Percentiles rank a stretch among this genome's conserved stretches.
These are phyloP conservation scores for Nepenthes gracilis DNA, from an alignment of 148 eudicot genomes.

Conservation along the genomic window DNA sequence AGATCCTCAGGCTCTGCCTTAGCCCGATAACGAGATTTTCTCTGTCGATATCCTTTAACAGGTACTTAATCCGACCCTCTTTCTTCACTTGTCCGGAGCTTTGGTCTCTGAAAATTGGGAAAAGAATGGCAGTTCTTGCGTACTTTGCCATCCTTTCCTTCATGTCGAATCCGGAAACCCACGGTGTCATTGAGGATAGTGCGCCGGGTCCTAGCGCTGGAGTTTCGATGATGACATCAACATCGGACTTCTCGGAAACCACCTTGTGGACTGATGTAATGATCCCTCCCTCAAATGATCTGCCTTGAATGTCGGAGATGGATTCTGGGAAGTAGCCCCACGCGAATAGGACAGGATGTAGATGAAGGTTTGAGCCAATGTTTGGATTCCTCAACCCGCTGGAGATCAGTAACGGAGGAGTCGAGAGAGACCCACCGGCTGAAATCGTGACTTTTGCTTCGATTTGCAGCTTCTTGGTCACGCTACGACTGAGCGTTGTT, in stretches of 20 bases:
- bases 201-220: conserved; percentile 47
- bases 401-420: conserved; percentile 62
- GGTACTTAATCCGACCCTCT: conserved; percentile 42
- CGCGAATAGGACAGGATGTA: conserved; percentile 53
- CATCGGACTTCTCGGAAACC: conserved; percentile 29
- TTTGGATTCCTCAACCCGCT: conserved; percentile 61
- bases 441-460: conserved; percentile 56
- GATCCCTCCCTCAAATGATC: conserved; percentile 63
- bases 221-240: conserved; percentile 50
- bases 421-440: conserved; percentile 62
- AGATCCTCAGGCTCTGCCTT: conserved; percentile 49
- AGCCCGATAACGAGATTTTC: conserved; percentile 56
- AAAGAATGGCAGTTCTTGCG: conserved; percentile 52
- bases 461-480: conserved; percentile 47
- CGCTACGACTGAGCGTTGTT: conserved; percentile 13
- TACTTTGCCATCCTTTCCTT: conserved; percentile 53
- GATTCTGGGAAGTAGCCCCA: conserved; percentile 91
- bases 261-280: conserved; percentile 73
- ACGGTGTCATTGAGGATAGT: conserved; percentile 42
- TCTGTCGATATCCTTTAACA: conserved; percentile 28
- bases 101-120: conserved; percentile 46
- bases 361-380: conserved; percentile 69
- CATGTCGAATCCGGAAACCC: conserved; percentile 73
- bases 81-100: conserved; percentile 54
- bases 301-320: conserved; percentile 26